A percentile compares a stretch with the other conserved stretches of the same genome.
Conservation (phyloP, 139 green algal species). For the Tetradesmus lagerheimii region DNA sequence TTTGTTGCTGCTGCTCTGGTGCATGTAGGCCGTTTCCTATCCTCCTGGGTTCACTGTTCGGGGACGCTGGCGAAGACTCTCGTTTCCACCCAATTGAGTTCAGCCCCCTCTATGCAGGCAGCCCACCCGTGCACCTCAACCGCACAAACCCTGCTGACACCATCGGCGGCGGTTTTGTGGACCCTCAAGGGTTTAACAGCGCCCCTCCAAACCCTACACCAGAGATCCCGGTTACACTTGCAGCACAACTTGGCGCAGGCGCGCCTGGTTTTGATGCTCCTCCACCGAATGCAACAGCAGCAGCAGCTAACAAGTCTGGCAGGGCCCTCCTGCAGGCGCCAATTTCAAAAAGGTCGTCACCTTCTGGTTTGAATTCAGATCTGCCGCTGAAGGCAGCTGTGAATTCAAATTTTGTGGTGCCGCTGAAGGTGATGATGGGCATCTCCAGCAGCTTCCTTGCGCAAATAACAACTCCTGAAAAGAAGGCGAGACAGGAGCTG, state of each 20-base stretch:
- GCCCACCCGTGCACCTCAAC: constrained; percentile 16
- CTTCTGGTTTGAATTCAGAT: not conserved
- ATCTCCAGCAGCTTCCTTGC: constrained; percentile 30
- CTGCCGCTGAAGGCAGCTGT: constrained; percentile 15
- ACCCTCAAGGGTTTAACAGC: constrained; percentile 33
- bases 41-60: constrained; percentile 47
- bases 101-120: constrained; percentile 27
- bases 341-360: not conserved
- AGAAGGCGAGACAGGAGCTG: not conserved
- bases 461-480: not conserved
- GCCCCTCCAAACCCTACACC: constrained; percentile 1
- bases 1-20: not conserved
- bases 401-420: constrained; percentile 5
- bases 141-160: constrained; percentile 3
- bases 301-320: not conserved
- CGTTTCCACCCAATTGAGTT: constrained; percentile 53
- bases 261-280: not conserved
- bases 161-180: constrained; percentile 39
- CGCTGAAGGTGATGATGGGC: constrained; percentile 24
- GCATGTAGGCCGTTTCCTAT: constrained; percentile 50
- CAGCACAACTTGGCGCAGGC: not conserved
- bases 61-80: not conserved
- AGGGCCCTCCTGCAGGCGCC: not conserved
- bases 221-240: not conserved
- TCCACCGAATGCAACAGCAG: not conserved